Evolutionary conservation across 2,329 filamentous ascomycete species (phyloP), one percentile per base, ranked within the genome.

Genomic region (Hymenoscyphus linearis): DNA sequence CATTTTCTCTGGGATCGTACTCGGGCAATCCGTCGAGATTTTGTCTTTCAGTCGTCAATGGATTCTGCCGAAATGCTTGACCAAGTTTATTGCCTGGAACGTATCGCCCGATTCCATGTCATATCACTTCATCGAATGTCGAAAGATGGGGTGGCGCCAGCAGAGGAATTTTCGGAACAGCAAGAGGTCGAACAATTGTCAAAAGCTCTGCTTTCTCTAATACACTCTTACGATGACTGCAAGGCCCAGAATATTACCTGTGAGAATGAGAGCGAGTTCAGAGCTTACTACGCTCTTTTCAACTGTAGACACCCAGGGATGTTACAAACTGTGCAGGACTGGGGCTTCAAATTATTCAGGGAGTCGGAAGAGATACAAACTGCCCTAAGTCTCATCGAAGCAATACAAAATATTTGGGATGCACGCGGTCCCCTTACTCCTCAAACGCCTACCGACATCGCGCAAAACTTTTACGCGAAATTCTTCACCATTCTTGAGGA

Each of bases 1-100:
- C 82, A 81, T 60, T 89, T 87, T 61, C 76, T 89, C 1, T 88
- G 86, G 85, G 86, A 89, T 69, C 79, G 86, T 52, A 88, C 86
- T 25, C 78, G 86, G 61, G 85, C 85, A 9, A 85, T 89, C 60
- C 83, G 86, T 26, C 82, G 86, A 64, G 86, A 89, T 69, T 87
- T 89, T 67, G 84, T 85, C 18, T 87, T 88, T 62, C 85, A 89
- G 64, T 85, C 85, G n/a, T 80, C 80, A 58, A 79, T 88, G 74
- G 80, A 77, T 2, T 70, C 78, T 50, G 60, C 65, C 1, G 85
- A 88, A 66, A 79, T 85, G 69, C 77, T 76, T 27, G 79, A 81
- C 22, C 80, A 87, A 65, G 78, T 88, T 10, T 85, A 86, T 68
- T 85, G 85, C 40, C 76, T 88, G 25, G 86, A 89, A 70, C 84